Conservation (phyloP, 441 rosid genomes). For the Gossypium gossypioides region DNA sequence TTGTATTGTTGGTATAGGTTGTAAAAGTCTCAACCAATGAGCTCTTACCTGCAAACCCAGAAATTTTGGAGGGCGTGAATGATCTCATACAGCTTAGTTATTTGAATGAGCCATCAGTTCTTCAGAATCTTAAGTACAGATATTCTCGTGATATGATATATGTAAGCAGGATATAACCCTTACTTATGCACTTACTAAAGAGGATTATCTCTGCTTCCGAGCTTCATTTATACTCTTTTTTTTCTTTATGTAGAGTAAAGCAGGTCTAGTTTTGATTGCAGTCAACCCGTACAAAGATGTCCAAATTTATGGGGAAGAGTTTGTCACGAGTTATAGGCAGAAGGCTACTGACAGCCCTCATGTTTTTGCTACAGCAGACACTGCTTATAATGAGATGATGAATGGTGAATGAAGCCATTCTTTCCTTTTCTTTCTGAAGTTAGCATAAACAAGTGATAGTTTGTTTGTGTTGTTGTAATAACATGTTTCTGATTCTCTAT, state of each 20-base stretch:
- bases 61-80: slow-evolving; percentile 75
- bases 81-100: slow-evolving; percentile 91
- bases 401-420: slow-evolving; percentile 41
- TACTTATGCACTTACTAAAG: neutral
- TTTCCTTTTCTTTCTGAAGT: slow-evolving; percentile 6
- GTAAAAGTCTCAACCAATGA: slow-evolving; percentile 58
- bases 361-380: slow-evolving; percentile 70
- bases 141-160: slow-evolving; percentile 63
- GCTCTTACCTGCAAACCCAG: slow-evolving; percentile 91
- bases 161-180: slow-evolving; percentile 43
- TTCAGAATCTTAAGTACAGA: slow-evolving; percentile 70
- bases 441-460: neutral
- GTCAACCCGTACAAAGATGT: slow-evolving; percentile 74
- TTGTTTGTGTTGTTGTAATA: neutral
- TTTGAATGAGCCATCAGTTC: slow-evolving; percentile 89
- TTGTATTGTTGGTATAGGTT: slow-evolving; percentile 38
- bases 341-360: slow-evolving; percentile 61
- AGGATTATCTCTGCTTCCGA: slow-evolving; percentile 11
- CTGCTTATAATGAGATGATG: slow-evolving; percentile 88
- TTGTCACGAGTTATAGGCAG: slow-evolving; percentile 49
- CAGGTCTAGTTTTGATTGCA: slow-evolving; percentile 83
- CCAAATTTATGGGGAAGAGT: slow-evolving; percentile 53
- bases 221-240: slow-evolving; percentile 15
- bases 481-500: slow-evolving; percentile 16
- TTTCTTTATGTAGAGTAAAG: slow-evolving; percentile 58